Evolutionary conservation across 192 early-diverging fungal genomes (phyloP).

Genomic region (Rhizophagus clarus): DNA sequence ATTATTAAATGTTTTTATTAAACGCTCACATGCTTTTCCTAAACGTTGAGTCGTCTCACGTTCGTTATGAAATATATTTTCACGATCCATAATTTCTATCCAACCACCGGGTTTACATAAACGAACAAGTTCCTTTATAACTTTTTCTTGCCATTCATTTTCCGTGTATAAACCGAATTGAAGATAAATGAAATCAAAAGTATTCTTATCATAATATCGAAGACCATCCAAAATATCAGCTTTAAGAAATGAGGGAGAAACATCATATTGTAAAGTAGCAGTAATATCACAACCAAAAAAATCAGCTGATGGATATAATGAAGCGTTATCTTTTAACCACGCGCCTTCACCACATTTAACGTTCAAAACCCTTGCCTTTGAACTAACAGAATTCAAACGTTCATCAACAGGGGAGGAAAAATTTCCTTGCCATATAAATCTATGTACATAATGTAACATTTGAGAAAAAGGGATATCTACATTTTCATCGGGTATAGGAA

Average conservation of each 20-base stretch:
- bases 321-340: conserved; percentile 41
- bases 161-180: conserved; percentile 28
- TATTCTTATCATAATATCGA: conserved; percentile 17
- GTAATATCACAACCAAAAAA: conserved; percentile 34
- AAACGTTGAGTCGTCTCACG: neutral
- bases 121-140: conserved; percentile 26
- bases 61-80: neutral
- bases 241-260: neutral
- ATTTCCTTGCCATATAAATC: conserved; percentile 15
- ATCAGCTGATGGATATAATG: conserved; percentile 26
- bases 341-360: conserved; percentile 36
- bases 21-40: neutral
- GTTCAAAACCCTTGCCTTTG: neutral
- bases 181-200: conserved; percentile 40
- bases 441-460: neutral
- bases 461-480: neutral
- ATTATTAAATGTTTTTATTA: too few relatives aligned
- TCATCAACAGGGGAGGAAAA: neutral
- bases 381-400: neutral
- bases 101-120: conserved; percentile 23
- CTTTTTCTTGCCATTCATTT: conserved; percentile 19
- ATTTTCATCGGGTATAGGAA: neutral
- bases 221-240: conserved; percentile 7
- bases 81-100: conserved; percentile 19
- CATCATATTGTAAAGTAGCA: neutral